Evolutionary conservation across 208 protist genomes (phyloP), one percentile per base, ranked within the genome.

Genomic region (Trypanosoma boissoni): DNA sequence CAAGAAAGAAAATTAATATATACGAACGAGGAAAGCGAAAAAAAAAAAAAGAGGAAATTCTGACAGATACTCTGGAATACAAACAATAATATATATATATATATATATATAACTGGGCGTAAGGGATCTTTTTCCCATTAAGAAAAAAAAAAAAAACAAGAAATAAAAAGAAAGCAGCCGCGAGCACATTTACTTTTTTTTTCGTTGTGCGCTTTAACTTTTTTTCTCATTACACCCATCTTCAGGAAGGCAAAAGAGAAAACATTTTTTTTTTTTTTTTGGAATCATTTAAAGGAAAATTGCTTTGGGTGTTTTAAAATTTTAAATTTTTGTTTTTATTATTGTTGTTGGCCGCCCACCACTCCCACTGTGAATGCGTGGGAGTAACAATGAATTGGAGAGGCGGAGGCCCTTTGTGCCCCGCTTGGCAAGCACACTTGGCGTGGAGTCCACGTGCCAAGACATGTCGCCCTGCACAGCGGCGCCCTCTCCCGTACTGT

Each of bases 231-330:
- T 41, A 34, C 20, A n/a, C n/a, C n/a, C n/a, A n/a, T n/a, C n/a
- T n/a, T n/a, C 34, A 39, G 34, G 12, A 39, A 39, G 12, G 34
- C 6, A 39, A 39, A 39, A 39, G 34, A 39, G 12, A 39, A 39
- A 39, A 23, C 32, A 6, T 46, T 58, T 51, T 37, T 59, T 23
- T 58, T 8, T 59, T 58, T 27, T 58, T 21, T 58, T 28, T 24
- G 42, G 29, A 39, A 28, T 34, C 14, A 18, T 16, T 10, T 0
- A 23, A 65, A 16, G 26, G 0, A 51, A 20, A 34, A 36, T 28
- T 54, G 52, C 4, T 37, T 53, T 64, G 26, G 28, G 56, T 20
- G 39, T 31, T 10, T 59, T 57, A 27, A 6, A 66, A 45, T 66
- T 49, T 48, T 10, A 14, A n/a, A 29, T 29, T 50, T 29, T 50